Evolutionary conservation across 2,329 filamentous ascomycete genomes (phyloP).

Genomic region (Ambrosiella cleistominuta): DNA sequence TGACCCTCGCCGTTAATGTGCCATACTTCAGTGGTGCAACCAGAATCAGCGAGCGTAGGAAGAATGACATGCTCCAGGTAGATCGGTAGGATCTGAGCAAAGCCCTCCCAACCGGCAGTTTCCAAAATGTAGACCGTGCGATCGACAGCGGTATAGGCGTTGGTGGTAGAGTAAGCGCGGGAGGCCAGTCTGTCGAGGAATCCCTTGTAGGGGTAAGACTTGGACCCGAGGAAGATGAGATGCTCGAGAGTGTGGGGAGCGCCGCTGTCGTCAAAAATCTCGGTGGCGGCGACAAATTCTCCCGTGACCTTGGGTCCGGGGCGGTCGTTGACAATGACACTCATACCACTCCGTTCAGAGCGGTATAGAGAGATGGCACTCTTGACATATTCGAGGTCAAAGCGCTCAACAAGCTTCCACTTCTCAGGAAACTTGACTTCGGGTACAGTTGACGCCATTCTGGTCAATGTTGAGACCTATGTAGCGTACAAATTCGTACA

Average conservation of each 20-base stretch:
- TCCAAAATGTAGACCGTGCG: conserved; percentile 94
- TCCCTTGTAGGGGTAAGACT: conserved; percentile 85
- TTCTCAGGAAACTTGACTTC: conserved; percentile 10
- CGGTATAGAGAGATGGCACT: conserved; percentile 88
- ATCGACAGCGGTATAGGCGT: conserved; percentile 93
- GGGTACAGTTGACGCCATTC: conserved; percentile 5
- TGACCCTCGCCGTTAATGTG: conserved; percentile 87
- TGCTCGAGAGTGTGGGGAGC: conserved; percentile 78
- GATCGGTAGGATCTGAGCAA: conserved; percentile 81
- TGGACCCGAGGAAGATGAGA: conserved; percentile 76
- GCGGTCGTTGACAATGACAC: conserved; percentile 78
- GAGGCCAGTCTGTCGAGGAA: conserved; percentile 88
- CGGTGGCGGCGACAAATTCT: conserved; percentile 88
- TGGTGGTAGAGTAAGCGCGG: conserved; percentile 81
- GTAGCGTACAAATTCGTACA: neutral
- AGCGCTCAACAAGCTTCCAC: conserved; percentile 46
- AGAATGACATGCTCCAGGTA: conserved; percentile 90
- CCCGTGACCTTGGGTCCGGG: conserved; percentile 90
- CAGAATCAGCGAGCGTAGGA: conserved; percentile 81
- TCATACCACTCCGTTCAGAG: conserved; percentile 85
- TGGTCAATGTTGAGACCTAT: neutral
- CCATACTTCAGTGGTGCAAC: conserved; percentile 88
- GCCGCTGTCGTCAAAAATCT: conserved; percentile 94
- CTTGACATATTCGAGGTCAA: conserved; percentile 79
- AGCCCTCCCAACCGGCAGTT: conserved; percentile 92